Percentiles rank a stretch among this genome's conserved stretches.
Conservation (phyloP, 2,329 filamentous ascomycete species). For the Colletotrichum truncatum region DNA sequence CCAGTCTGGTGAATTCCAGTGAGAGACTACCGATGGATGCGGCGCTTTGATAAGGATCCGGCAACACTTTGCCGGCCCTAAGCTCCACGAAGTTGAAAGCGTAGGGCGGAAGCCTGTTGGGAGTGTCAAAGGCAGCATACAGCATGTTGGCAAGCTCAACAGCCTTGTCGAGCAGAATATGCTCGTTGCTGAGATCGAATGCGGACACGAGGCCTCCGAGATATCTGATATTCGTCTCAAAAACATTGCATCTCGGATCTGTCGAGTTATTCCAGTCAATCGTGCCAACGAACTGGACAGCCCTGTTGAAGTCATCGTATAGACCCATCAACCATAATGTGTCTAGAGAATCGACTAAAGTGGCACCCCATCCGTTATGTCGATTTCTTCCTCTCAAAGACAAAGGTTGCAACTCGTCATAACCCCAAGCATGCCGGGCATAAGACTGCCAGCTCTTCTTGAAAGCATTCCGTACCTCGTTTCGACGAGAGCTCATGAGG, state of each 20-base stretch:
- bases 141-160: constrained; percentile 71
- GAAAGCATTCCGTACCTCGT: constrained; percentile 44
- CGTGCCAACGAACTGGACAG: constrained; percentile 50
- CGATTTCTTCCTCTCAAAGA: constrained; percentile 47
- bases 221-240: constrained; percentile 78
- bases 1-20: constrained; percentile 77
- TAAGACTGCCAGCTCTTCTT: constrained; percentile 52
- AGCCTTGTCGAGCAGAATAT: constrained; percentile 68
- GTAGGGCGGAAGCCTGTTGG: constrained; percentile 68
- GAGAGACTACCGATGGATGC: constrained; percentile 70
- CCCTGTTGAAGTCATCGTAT: constrained; percentile 58
- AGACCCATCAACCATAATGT: constrained; percentile 65
- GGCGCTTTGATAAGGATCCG: constrained; percentile 45
- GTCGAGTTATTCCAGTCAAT: constrained; percentile 63
- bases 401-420: constrained; percentile 55
- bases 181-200: constrained; percentile 70
- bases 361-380: constrained; percentile 58
- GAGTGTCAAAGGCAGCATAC: constrained; percentile 74
- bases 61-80: constrained; percentile 17
- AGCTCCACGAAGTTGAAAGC: constrained; percentile 28
- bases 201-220: constrained; percentile 75
- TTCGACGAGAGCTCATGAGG: constrained; percentile 46
- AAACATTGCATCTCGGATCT: constrained; percentile 64
- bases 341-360: constrained; percentile 56
- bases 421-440: constrained; percentile 53